Evolutionary conservation across 2,329 filamentous ascomycete species (phyloP).

Genomic region (Penicillium sp.): DNA sequence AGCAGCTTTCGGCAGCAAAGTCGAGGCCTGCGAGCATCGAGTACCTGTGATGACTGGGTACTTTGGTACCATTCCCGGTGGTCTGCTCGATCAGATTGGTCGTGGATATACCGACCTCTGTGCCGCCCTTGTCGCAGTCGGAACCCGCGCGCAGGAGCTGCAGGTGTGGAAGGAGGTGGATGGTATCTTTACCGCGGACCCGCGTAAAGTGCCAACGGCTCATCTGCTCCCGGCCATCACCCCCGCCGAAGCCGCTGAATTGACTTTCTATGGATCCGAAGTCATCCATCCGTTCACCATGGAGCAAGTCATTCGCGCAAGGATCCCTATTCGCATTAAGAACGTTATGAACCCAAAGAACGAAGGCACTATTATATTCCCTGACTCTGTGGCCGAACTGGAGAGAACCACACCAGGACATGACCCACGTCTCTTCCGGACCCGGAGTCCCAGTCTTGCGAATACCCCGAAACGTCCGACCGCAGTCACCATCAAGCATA

Average conservation of each 20-base stretch:
- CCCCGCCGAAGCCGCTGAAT: constrained; percentile 88
- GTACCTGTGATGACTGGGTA: constrained; percentile 86
- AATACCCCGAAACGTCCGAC: constrained; percentile 70
- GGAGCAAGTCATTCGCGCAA: constrained; percentile 75
- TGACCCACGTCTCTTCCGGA: constrained; percentile 54
- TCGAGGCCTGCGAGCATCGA: constrained; percentile 62
- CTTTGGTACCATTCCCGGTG: constrained; percentile 89
- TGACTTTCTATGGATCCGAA: constrained; percentile 92
- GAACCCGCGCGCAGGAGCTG: constrained; percentile 78
- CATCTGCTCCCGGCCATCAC: constrained; percentile 83
- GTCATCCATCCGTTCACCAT: constrained; percentile 99
- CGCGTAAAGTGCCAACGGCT: constrained; percentile 88
- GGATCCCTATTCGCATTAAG: constrained; percentile 67
- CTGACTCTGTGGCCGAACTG: constrained; percentile 61
- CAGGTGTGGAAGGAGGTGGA: constrained; percentile 99
- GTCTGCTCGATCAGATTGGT: constrained; percentile 85
- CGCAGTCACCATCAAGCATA: constrained; percentile 94
- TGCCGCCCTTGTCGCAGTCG: constrained; percentile 86
- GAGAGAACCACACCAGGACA: constrained; percentile 52
- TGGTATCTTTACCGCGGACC: constrained; percentile 85
- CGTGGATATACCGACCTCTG: constrained; percentile 96
- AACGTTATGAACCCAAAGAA: constrained; percentile 67
- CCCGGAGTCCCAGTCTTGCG: constrained; percentile 48
- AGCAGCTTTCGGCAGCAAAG: constrained; percentile 59
- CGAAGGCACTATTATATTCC: constrained; percentile 65